Evolutionary conservation across 2,329 filamentous ascomycete genomes (phyloP).

Genomic region (Hymenoscyphus repandus): DNA sequence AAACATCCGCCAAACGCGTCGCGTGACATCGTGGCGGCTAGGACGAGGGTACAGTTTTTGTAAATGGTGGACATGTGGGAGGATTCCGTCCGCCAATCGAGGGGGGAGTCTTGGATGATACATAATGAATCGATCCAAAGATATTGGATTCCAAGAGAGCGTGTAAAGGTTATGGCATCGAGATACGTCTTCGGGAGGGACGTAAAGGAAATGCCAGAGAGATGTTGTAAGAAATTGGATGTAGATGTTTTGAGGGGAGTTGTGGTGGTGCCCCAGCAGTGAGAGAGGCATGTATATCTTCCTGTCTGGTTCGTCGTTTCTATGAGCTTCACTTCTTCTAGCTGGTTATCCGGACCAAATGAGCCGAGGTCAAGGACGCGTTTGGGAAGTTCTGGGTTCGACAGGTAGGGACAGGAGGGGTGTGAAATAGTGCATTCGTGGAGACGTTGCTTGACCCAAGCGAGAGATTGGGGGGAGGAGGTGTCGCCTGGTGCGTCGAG

Average conservation of each 20-base stretch:
- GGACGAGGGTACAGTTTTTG: neutral
- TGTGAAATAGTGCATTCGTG: neutral
- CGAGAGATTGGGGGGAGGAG: neutral
- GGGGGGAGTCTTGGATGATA: neutral
- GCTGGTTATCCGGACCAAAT: neutral
- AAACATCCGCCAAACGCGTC: constrained; percentile 9
- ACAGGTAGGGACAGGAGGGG: neutral
- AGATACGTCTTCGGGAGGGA: neutral
- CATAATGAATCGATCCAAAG: constrained; percentile 3
- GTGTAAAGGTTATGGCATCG: neutral
- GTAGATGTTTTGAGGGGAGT: neutral
- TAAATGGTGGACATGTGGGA: neutral
- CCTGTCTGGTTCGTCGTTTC: neutral
- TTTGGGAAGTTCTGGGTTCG: neutral
- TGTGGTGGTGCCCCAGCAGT: constrained; percentile 1
- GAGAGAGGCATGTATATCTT: neutral
- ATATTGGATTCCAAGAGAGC: neutral
- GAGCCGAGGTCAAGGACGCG: neutral
- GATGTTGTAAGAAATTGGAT: neutral
- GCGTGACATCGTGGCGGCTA: constrained; percentile 7
- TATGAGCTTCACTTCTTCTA: neutral
- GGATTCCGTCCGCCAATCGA: neutral
- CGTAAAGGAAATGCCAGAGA: neutral
- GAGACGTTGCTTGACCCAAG: neutral
- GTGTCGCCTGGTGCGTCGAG: neutral